Percentiles rank a stretch among this genome's conserved stretches.
phyloP scores from a whole-genome alignment of 2,329 filamentous ascomycete species.

The Aureobasidium leucospermi region DNA sequence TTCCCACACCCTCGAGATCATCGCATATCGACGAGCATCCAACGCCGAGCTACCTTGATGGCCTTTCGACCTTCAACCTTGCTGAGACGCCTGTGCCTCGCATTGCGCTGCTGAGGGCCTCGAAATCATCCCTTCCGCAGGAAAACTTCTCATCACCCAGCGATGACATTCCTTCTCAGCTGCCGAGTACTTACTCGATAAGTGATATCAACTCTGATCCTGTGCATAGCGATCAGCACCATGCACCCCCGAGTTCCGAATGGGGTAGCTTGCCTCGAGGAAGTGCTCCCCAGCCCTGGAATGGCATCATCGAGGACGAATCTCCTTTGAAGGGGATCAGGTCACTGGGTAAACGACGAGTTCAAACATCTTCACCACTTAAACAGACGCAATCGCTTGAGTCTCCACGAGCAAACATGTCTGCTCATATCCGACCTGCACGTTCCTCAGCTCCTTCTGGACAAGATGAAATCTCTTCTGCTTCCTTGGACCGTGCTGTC shows the following conservation, averaged over 20 bases:
- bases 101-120: not conserved
- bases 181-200: constrained; percentile 29
- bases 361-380: not conserved
- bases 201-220: constrained; percentile 21
- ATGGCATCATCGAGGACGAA: constrained; percentile 2
- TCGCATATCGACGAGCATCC: not conserved
- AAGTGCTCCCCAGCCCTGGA: not conserved
- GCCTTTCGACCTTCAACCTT: not conserved
- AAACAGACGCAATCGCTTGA: constrained; percentile 3
- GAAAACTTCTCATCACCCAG: constrained; percentile 7
- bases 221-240: not conserved
- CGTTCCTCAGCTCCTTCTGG: not conserved
- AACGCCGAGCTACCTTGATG: not conserved
- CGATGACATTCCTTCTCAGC: constrained; percentile 23
- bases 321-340: not conserved
- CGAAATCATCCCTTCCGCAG: not conserved
- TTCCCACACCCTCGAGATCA: not conserved
- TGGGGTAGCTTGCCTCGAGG: constrained; percentile 10
- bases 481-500: not conserved
- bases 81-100: not conserved
- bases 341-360: not conserved
- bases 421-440: not conserved
- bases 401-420: not conserved
- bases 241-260: constrained; percentile 3
- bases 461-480: not conserved